phyloP scores from a whole-genome alignment of 2,329 filamentous ascomycete genomes.

The Alternaria brassicicola region DNA sequence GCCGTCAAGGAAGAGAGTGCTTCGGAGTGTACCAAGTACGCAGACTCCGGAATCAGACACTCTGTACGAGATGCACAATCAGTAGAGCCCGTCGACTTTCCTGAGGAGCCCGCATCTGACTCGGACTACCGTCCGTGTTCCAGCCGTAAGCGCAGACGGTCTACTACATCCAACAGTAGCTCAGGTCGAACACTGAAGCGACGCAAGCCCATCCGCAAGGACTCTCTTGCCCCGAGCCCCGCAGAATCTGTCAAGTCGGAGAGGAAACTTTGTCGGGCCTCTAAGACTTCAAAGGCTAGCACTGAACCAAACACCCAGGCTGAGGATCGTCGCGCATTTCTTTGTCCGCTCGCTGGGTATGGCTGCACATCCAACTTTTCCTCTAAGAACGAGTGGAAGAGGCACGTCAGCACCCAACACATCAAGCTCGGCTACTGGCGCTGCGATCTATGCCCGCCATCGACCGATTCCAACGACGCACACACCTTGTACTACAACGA shows the following conservation, averaged over 20 bases:
- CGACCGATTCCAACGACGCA: slow-evolving; percentile 40
- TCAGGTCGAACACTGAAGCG: slow-evolving; percentile 27
- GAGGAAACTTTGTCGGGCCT: slow-evolving; percentile 27
- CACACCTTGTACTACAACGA: slow-evolving; percentile 56
- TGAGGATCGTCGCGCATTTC: slow-evolving; percentile 61
- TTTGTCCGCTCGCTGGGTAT: slow-evolving; percentile 79
- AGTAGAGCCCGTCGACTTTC: slow-evolving; percentile 40
- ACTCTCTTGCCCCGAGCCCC: slow-evolving; percentile 19
- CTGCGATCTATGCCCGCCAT: slow-evolving; percentile 68
- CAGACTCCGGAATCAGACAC: slow-evolving; percentile 36
- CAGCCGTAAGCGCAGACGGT: slow-evolving; percentile 32
- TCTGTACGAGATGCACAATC: slow-evolving; percentile 46
- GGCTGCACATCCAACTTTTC: slow-evolving; percentile 75
- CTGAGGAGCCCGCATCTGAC: slow-evolving; percentile 41
- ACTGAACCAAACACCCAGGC: slow-evolving; percentile 15
- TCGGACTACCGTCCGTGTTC: slow-evolving; percentile 44
- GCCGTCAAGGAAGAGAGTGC: slow-evolving; percentile 24
- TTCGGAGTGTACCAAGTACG: slow-evolving; percentile 20
- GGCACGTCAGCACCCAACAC: slow-evolving; percentile 82
- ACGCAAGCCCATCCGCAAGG: slow-evolving; percentile 27
- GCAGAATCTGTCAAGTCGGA: slow-evolving; percentile 16
- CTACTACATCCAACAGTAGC: slow-evolving; percentile 34
- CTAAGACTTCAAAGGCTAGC: slow-evolving; percentile 15
- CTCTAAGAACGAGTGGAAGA: slow-evolving; percentile 94
- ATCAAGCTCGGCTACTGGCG: slow-evolving; percentile 75